Evolutionary conservation across 2,329 filamentous ascomycete genomes (phyloP).

Genomic region (Colletotrichum tamarilloi): DNA sequence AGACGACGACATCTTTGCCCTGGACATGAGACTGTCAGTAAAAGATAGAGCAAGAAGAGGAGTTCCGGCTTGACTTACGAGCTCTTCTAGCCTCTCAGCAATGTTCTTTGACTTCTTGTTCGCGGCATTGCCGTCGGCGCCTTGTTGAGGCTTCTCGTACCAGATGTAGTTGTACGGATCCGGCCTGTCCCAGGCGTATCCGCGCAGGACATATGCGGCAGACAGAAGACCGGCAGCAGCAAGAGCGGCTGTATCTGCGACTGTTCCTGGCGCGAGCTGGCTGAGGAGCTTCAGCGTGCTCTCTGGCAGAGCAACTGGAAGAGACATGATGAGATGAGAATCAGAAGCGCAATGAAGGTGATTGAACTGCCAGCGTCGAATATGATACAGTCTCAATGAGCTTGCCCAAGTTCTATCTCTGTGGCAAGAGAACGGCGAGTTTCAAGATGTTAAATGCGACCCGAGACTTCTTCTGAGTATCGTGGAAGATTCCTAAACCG

Average conservation of each 20-base stretch:
- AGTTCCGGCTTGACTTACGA: conserved; percentile 35
- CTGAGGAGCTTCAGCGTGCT: conserved; percentile 23
- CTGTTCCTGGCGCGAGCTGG: conserved; percentile 38
- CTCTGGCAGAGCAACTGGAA: conserved; percentile 22
- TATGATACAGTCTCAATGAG: background rate
- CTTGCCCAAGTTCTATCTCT: background rate
- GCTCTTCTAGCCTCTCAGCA: conserved; percentile 46
- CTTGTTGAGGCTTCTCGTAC: conserved; percentile 57
- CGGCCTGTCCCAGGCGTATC: conserved; percentile 58
- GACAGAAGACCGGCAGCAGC: conserved; percentile 39
- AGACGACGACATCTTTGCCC: conserved; percentile 45
- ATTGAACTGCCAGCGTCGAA: too few species aligned
- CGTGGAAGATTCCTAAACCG: conserved; percentile 1
- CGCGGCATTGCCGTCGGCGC: conserved; percentile 39
- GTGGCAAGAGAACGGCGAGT: background rate
- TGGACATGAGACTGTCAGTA: background rate
- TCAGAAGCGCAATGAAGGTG: background rate
- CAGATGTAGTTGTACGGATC: conserved; percentile 60
- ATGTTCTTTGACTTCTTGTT: conserved; percentile 57
- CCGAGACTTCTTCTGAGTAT: background rate
- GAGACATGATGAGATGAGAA: conserved; percentile 2
- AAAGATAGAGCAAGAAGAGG: too few species aligned
- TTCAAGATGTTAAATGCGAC: conserved; percentile 12
- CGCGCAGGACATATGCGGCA: conserved; percentile 52
- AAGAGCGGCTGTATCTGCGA: conserved; percentile 41